These are phyloP conservation scores for Pichia thaimueangensis DNA, from an alignment of 805 yeast genomes.

Conservation along the genomic window DNA sequence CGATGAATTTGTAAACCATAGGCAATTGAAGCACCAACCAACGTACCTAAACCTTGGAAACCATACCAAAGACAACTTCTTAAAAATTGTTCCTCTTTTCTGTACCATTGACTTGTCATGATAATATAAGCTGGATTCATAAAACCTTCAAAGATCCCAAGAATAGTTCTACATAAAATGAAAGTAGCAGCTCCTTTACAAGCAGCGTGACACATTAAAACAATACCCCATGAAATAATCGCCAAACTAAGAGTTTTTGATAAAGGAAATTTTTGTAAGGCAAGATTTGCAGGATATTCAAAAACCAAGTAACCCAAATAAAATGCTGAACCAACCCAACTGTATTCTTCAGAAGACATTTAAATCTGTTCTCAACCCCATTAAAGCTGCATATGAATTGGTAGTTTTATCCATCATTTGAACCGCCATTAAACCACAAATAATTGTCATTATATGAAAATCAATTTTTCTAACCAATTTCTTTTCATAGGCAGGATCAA, in stretches of 20 bases:
- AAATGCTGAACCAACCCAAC: conserved; percentile 38
- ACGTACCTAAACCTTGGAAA: conserved; percentile 38
- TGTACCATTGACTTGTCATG: conserved; percentile 27
- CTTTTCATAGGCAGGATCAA: conserved; percentile 8
- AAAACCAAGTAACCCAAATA: conserved; percentile 40
- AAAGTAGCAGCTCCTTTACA: conserved; percentile 40
- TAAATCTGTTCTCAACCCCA: conserved; percentile 37
- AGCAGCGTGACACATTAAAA: conserved; percentile 41
- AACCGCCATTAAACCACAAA: conserved; percentile 25
- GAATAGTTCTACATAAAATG: conserved; percentile 38
- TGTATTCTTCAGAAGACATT: conserved; percentile 39
- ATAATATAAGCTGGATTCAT: conserved; percentile 31
- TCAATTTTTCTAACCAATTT: conserved; percentile 28
- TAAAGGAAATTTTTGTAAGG: conserved; percentile 35
- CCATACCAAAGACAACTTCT: conserved; percentile 22
- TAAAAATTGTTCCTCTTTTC: conserved; percentile 23
- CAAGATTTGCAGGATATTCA: conserved; percentile 37
- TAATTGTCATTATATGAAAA: conserved; percentile 28
- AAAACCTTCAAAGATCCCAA: conserved; percentile 37
- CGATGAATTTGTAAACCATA: conserved; percentile 34
- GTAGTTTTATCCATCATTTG: conserved; percentile 37
- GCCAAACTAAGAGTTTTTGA: conserved; percentile 32
- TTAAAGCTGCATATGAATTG: conserved; percentile 40
- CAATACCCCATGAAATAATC: conserved; percentile 40
- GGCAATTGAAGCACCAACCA: conserved; percentile 47